phyloP scores from a whole-genome alignment of 179 eudicot species.

The Pouteria campechiana region DNA sequence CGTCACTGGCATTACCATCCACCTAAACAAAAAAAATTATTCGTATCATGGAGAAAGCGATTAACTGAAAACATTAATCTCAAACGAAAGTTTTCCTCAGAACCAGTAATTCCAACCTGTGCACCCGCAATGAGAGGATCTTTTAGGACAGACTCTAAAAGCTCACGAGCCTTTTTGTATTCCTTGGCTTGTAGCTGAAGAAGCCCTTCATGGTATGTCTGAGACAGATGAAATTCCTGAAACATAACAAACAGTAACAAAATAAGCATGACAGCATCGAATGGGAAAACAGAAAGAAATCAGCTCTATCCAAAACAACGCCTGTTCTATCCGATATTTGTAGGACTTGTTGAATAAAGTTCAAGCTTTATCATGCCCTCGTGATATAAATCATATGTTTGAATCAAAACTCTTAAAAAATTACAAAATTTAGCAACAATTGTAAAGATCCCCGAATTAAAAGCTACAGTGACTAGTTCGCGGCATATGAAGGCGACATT shows the following conservation, averaged over 20 bases:
- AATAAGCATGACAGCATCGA: neutral
- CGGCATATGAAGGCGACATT: no score
- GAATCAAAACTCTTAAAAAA: no score
- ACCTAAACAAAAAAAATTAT: constrained; percentile 30
- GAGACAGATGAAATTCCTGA: constrained; percentile 95
- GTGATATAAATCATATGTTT: no score
- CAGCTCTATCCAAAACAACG: neutral
- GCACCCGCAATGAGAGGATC: constrained; percentile 74
- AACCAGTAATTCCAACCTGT: constrained; percentile 37
- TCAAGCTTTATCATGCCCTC: no score
- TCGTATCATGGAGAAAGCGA: neutral
- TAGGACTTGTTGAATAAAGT: no score
- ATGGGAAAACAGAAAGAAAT: neutral
- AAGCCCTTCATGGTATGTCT: constrained; percentile 92
- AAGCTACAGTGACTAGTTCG: no score
- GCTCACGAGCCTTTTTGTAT: constrained; percentile 75
- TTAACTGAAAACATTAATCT: neutral
- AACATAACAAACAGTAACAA: no score
- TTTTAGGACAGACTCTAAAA: constrained; percentile 68
- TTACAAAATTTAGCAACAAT: no score
- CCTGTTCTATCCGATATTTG: no score
- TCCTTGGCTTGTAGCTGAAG: constrained; percentile 71
- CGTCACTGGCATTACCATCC: constrained; percentile 58
- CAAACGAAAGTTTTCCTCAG: no score
- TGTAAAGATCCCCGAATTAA: no score